Base-by-base conservation (phyloP, 768 basidiomycete genomes). In the Leucogyrophana mollusca region DNA sequence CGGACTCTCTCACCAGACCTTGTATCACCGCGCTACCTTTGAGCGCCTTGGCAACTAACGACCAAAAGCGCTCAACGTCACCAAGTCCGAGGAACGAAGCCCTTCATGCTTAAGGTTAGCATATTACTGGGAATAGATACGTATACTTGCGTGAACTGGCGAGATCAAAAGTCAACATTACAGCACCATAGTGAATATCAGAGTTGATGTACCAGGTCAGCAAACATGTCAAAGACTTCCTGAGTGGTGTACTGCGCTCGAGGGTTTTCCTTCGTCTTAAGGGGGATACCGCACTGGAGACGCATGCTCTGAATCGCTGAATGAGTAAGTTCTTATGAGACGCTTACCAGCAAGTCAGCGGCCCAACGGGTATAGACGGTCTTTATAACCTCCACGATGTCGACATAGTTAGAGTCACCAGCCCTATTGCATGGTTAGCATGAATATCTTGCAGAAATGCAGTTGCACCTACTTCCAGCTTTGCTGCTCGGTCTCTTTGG, bases 331-430 rank as follows among this genome's bases (percentile, higher is more conserved):
- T 14, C 3, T 40, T 14, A 21, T 40, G 33, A 22, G 38, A 23
- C 23, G 56, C 68, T 20, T 38, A 73, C 73, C 17, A 74, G 46
- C 45, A 63, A 55, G 44, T 70, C 65, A 2, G 71, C 68, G 21
- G 67, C 66, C 63, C 74, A 73, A 44, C 73, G 67, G 1, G 70
- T 65, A 3, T 65, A 60, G 16, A 68, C 63, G 9, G 72, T 58
- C 42, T 78, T 77, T 57, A 76, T 64, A 9, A 80, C 76, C 47
- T 77, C 73, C 32, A 77, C 72, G 46, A 80, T 66, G 51, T 82
- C 74, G 45, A 80, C 56, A 27, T 67, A 69, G n/a, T n/a, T n/a
- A 14, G n/a, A n/a, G 34, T 10, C 10, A 14, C n/a, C 34, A 6
- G 34, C 34, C 68, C 71, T 7, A 62, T 53, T 14, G 65, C 50